Percentiles rank a stretch among this genome's conserved stretches.
Evolutionary conservation across 306 rosid species (phyloP).

Genomic region (Trifolium dubium): DNA sequence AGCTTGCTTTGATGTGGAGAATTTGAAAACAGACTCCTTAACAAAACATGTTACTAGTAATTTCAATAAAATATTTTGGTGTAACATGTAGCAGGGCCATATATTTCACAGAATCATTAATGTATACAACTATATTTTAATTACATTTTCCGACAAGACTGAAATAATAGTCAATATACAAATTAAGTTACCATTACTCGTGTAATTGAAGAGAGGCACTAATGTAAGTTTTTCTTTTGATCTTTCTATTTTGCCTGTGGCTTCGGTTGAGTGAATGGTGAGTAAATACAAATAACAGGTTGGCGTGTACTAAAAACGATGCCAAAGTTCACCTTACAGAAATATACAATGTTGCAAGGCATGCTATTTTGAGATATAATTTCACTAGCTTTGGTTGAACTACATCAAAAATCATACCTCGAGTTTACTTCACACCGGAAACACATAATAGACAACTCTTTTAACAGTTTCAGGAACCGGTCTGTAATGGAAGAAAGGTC

Average conservation of each 20-base stretch:
- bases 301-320: slow-evolving; percentile 50
- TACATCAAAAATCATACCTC: slow-evolving; percentile 44
- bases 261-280: slow-evolving; percentile 46
- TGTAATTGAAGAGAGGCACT: slow-evolving; percentile 42
- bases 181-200: slow-evolving; percentile 47
- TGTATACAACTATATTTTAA: slow-evolving; percentile 51
- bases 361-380: slow-evolving; percentile 47
- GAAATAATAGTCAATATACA: slow-evolving; percentile 61
- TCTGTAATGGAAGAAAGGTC: slow-evolving; percentile 71
- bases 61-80: slow-evolving; percentile 28
- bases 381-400: slow-evolving; percentile 46
- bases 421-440: slow-evolving; percentile 37
- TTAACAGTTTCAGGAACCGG: slow-evolving; percentile 37
- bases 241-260: slow-evolving; percentile 35
- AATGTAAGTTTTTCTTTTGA: slow-evolving; percentile 41
- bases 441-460: slow-evolving; percentile 38
- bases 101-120: slow-evolving; percentile 46
- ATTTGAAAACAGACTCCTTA: slow-evolving; percentile 4
- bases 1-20: slow-evolving; percentile 12
- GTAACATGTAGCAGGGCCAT: slow-evolving; percentile 34
- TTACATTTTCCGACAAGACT: slow-evolving; percentile 60
- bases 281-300: slow-evolving; percentile 46
- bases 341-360: slow-evolving; percentile 61
- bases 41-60: slow-evolving; percentile 27
- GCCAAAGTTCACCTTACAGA: slow-evolving; percentile 57